These are phyloP conservation scores for Nakaseomyces nivariensis DNA, from an alignment of 1,139 yeast species.

Conservation along the genomic window DNA sequence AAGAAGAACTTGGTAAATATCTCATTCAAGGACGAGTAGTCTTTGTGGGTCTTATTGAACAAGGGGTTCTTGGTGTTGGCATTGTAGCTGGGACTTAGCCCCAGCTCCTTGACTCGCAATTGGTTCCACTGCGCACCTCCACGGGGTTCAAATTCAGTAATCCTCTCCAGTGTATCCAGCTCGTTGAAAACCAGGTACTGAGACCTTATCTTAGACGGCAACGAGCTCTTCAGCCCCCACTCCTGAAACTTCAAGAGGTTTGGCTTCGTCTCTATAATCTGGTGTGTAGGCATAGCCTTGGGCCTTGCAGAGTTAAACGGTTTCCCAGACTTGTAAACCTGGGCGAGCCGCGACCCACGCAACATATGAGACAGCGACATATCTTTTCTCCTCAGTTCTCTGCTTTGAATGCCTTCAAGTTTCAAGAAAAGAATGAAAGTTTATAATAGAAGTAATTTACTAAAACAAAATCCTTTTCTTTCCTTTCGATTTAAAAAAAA, in stretches of 20 bases:
- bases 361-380: conserved; percentile 15
- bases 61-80: conserved; percentile 27
- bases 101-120: conserved; percentile 44
- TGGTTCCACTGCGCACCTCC: conserved; percentile 42
- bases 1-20: conserved; percentile 4
- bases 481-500: too few relatives aligned
- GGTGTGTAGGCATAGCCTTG: conserved; percentile 39
- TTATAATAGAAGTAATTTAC: too few relatives aligned
- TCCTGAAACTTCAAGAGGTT: conserved; percentile 47
- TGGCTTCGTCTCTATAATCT: conserved; percentile 48
- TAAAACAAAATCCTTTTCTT: too few relatives aligned
- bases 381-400: neutral
- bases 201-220: conserved; percentile 42
- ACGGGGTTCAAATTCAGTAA: conserved; percentile 43
- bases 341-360: conserved; percentile 22
- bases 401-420: too few relatives aligned
- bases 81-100: conserved; percentile 30
- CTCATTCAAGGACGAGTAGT: neutral
- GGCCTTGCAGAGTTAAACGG: conserved; percentile 9
- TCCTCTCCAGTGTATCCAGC: conserved; percentile 42
- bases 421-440: too few relatives aligned
- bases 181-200: conserved; percentile 41
- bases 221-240: conserved; percentile 53
- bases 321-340: conserved; percentile 17
- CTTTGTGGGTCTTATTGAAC: conserved; percentile 2